Evolutionary conservation across 345 rosid genomes (phyloP).

Genomic region (Stellera chamaejasme): DNA sequence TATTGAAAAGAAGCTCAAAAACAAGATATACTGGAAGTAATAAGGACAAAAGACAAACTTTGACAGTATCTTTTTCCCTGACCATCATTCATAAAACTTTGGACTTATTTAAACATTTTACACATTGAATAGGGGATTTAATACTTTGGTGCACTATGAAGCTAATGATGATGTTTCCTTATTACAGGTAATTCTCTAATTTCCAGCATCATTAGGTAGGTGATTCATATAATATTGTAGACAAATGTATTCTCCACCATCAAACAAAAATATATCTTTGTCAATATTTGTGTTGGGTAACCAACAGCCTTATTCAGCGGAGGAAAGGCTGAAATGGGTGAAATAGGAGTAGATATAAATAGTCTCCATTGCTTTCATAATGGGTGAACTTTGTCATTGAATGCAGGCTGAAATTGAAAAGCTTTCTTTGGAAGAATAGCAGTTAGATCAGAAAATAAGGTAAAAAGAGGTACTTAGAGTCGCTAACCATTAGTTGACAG

Average conservation of each 20-base stretch:
- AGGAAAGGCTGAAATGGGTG: too few relatives aligned
- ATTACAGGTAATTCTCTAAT: slow-evolving; percentile 48
- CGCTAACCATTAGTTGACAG: slow-evolving; percentile 5
- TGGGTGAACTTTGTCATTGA: slow-evolving; percentile 14
- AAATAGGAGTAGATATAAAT: background rate
- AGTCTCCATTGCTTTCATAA: background rate
- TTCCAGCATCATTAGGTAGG: background rate
- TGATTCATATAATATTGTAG: too few relatives aligned
- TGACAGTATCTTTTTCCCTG: slow-evolving; percentile 13
- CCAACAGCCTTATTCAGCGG: background rate
- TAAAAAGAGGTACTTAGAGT: slow-evolving; percentile 19
- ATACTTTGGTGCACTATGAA: slow-evolving; percentile 55
- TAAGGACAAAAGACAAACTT: slow-evolving; percentile 16
- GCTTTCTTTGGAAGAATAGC: slow-evolving; percentile 58
- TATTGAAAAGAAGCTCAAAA: slow-evolving; percentile 91
- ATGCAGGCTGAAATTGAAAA: slow-evolving; percentile 75
- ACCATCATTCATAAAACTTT: slow-evolving; percentile 5
- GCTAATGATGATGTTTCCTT: slow-evolving; percentile 40
- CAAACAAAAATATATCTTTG: background rate
- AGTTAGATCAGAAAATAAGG: slow-evolving; percentile 82
- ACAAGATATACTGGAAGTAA: slow-evolving; percentile 94
- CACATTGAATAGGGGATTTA: slow-evolving; percentile 64
- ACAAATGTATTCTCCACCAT: background rate
- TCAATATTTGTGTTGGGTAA: background rate
- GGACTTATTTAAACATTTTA: slow-evolving; percentile 22